Base-by-base conservation (phyloP, 257 asterid species). In the Scutellaria barbata region DNA sequence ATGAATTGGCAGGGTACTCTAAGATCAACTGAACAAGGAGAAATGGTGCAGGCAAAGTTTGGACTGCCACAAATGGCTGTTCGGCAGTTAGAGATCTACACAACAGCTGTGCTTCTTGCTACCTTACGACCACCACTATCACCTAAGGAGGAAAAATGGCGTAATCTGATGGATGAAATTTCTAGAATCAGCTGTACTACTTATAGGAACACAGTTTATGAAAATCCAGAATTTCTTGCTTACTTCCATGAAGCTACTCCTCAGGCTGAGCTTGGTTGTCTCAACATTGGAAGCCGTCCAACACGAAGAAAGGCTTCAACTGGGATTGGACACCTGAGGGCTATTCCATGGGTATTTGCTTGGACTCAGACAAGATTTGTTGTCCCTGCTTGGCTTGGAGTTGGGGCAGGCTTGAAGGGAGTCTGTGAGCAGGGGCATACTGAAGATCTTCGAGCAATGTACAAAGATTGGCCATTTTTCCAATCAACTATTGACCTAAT, bases 11-110 rank as follows among this genome's bases (percentile, higher is more conserved):
- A 92, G 98, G 98, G 99, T 37, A 84, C 96, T 16, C 86, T 94
- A 4, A 82, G 99, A 62, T 89, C 97, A 54, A 94, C 97, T 0
- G 99, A 94, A 69, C 99, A 94, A 83, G 99, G 99, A 72, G 99
- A 94, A 85, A 94, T 94, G 99, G 99, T 94, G 78, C 99, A 94
- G 73, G 99, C 99, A 11, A 94, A 94, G 64, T 94, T 94, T 39
- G 99, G 99, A 33, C 83, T 89, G 51, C 97, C 99, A 52, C 92
- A 91, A 64, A 89, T 88, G 76, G 96, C 99, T n/a, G 86, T 91
- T 59, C 89, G 97, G 17, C 99, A 94, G 89, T 77, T 94, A 62
- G 97, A 91, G 77, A 91, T 94, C 76, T 91, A 91, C 85, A 91
- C 99, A 5, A 89, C 97, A 7, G 97, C 97, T 6, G 99, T 94